Evolutionary conservation across 352 stramenopile species (phyloP), one percentile per base, ranked within the genome.

Genomic region (Pythium insidiosum): DNA sequence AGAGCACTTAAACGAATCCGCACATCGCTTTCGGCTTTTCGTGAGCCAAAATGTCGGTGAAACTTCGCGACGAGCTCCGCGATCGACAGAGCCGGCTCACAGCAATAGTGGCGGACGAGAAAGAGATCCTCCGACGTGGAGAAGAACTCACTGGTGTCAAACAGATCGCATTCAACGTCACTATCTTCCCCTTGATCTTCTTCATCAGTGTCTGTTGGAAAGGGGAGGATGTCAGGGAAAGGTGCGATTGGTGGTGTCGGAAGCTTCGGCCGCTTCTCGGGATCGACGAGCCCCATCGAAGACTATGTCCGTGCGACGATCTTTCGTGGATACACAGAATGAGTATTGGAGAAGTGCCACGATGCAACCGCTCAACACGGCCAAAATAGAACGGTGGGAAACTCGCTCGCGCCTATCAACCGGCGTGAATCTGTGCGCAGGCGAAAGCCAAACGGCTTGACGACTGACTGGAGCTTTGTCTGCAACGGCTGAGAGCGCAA

Each of bases 51-150:
- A 24, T 84, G 56, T 16, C 52, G 57, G 16, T 66, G 58, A 35
- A 84, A 84, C 11, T 66, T 59, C 13, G 43, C 41, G 2, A 43
- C 53, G 6, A 86, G 31, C 12, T 81, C 66, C 1, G 56, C 43
- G 3, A 68, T 31, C 6, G 57, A 47, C 5, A 69, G 28, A 25
- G 79, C 63, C 0, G 73, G 72, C 24, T 75, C 52, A 28, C 85
- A 89, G 41, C 73, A 89, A 18, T 60, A 61, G 2, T 71, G 49
- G 18, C 63, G 67, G 15, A 89, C 68, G 9, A 85, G 56, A 11
- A 85, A 50, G n/a, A 89, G 36, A 30, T 89, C 77, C 39, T 89
- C 56, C 2, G 61, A 47, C 1, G 73, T 57, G 0, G 60, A 63
- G 33, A 78, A 78, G 26, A 68, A 66, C 10, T 76, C 58, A 18